These are phyloP conservation scores for Neurospora terricola DNA, from an alignment of 495 filamentous ascomycete genomes.

Conservation along the genomic window DNA sequence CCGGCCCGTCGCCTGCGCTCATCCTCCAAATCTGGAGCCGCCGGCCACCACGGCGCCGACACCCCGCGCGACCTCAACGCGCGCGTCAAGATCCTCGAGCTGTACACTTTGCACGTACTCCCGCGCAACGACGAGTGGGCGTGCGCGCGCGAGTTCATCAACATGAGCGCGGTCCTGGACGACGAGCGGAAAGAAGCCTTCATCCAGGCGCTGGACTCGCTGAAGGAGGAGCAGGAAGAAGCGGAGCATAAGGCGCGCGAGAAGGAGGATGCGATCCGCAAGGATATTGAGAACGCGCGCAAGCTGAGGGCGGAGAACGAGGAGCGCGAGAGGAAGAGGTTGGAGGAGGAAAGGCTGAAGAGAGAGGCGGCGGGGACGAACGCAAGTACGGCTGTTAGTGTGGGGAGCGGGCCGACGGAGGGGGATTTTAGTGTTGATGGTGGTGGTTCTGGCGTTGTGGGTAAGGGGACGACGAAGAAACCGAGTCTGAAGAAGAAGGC, in stretches of 20 bases:
- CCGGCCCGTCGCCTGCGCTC: conserved; percentile 22
- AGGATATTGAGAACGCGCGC: conserved; percentile 50
- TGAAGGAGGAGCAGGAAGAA: conserved; percentile 62
- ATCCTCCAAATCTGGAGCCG: conserved; percentile 24
- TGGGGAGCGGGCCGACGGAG: not conserved
- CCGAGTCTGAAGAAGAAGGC: not conserved
- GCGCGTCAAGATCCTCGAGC: conserved; percentile 79
- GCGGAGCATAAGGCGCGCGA: conserved; percentile 52
- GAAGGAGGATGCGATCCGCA: conserved; percentile 47
- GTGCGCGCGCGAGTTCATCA: conserved; percentile 84
- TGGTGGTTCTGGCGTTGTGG: too few species aligned
- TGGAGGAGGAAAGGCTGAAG: conserved; percentile 35
- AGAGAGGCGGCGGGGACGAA: conserved; percentile 21
- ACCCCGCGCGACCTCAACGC: conserved; percentile 68
- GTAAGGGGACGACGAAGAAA: not conserved
- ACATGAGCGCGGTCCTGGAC: conserved; percentile 71
- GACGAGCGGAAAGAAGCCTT: conserved; percentile 86
- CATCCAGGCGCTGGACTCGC: conserved; percentile 61
- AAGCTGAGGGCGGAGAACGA: conserved; percentile 42
- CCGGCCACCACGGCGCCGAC: conserved; percentile 42
- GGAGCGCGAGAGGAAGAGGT: conserved; percentile 35
- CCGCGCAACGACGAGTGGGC: conserved; percentile 89
- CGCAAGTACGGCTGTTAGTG: conserved; percentile 2
- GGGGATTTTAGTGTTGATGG: conserved; percentile 6
- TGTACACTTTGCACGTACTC: conserved; percentile 89